Conservation (phyloP, 106 monocot genomes). For the Phalaenopsis equestris region DNA sequence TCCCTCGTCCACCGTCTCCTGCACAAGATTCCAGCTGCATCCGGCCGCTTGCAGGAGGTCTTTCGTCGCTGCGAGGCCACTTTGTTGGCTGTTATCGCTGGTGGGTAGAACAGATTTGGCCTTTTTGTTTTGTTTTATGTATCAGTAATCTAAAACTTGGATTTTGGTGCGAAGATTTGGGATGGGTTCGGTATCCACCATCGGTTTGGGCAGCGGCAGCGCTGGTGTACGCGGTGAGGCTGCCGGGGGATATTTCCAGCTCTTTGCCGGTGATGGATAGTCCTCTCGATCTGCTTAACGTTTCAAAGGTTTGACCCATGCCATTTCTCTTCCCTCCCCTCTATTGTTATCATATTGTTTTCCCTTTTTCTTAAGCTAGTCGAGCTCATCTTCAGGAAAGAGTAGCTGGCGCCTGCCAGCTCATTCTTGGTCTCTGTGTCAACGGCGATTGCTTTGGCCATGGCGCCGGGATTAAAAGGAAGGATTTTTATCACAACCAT, state of each 20-base stretch:
- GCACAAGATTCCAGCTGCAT: background rate
- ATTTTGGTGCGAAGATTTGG: conserved; percentile 37
- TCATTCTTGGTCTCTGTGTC: conserved; percentile 24
- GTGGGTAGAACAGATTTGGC: conserved; percentile 17
- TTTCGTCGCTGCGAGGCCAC: conserved; percentile 32
- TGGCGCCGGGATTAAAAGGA: conserved; percentile 26
- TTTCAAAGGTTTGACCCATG: conserved; percentile 34
- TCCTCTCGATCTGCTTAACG: conserved; percentile 29
- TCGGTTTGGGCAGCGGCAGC: conserved; percentile 67
- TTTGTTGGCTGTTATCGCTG: conserved; percentile 41
- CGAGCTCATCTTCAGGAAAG: conserved; percentile 25
- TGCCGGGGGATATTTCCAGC: background rate
- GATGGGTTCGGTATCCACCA: conserved; percentile 56
- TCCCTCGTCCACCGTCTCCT: conserved; percentile 43
- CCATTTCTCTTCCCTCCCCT: background rate
- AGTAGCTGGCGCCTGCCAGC: conserved; percentile 21
- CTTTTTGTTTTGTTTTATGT: background rate
- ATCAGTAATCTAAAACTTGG: background rate
- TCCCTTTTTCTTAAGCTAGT: too few species aligned
- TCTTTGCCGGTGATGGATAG: conserved; percentile 6
- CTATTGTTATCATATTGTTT: background rate
- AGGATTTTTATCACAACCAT: conserved; percentile 6
- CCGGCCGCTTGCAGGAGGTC: conserved; percentile 4
- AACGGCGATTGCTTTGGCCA: background rate
- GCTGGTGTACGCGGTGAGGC: conserved; percentile 30